Conservation (phyloP, 352 stramenopile genomes). For the Bremia lactucae region DNA sequence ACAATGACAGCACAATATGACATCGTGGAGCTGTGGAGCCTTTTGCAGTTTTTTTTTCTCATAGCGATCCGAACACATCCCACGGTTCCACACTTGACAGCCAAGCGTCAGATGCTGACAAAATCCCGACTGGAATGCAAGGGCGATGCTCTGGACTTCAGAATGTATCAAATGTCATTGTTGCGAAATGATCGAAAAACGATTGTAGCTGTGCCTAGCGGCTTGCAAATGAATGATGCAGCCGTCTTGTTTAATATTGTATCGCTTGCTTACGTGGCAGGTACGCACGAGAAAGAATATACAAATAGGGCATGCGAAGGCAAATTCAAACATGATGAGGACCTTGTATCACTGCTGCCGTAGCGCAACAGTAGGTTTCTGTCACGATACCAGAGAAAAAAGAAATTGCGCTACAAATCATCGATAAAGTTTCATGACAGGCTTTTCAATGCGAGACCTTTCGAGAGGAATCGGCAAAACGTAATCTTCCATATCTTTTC, state of each 20-base stretch:
- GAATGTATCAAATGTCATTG: slow-evolving; percentile 27
- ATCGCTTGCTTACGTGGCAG: no score
- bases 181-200: slow-evolving; percentile 15
- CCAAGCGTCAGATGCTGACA: no score
- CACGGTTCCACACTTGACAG: no score
- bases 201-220: slow-evolving; percentile 5
- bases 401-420: slow-evolving; percentile 31
- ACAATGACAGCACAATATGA: no score
- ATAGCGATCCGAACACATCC: no score
- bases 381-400: slow-evolving; percentile 55
- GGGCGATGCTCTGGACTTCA: no score
- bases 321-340: no score
- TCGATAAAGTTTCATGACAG: slow-evolving; percentile 39
- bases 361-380: slow-evolving; percentile 17
- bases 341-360: no score
- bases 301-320: slow-evolving; percentile 38
- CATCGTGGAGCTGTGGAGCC: no score
- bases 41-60: no score
- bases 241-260: slow-evolving; percentile 16
- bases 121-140: no score
- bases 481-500: slow-evolving; percentile 4
- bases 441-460: slow-evolving; percentile 59
- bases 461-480: slow-evolving; percentile 45
- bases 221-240: slow-evolving; percentile 23
- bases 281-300: slow-evolving; percentile 29